These are phyloP conservation scores for Fusarium zealandicum DNA, from an alignment of 2,329 filamentous ascomycete genomes.

Conservation along the genomic window DNA sequence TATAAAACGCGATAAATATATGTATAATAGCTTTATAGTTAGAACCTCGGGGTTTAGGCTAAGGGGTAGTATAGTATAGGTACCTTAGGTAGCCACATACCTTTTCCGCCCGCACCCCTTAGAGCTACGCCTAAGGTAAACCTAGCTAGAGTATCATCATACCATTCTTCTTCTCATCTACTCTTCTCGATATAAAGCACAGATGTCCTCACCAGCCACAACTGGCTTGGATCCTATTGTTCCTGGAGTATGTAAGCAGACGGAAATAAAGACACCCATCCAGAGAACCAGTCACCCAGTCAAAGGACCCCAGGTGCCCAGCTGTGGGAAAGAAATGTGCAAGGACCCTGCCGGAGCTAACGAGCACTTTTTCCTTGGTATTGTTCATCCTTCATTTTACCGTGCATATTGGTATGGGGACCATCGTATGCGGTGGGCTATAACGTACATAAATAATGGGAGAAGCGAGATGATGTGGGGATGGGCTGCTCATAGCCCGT, in stretches of 20 bases:
- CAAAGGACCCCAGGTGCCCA: neutral
- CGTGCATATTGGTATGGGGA: slow-evolving; percentile 33
- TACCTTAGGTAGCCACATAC: too few species aligned
- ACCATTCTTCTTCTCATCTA: too few species aligned
- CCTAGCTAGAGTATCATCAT: too few species aligned
- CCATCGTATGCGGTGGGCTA: slow-evolving; percentile 31
- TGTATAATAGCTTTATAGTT: too few species aligned
- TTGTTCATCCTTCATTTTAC: slow-evolving; percentile 36
- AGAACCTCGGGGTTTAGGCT: too few species aligned
- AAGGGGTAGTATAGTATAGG: too few species aligned
- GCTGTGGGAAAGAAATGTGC: slow-evolving; percentile 11
- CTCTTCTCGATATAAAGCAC: too few species aligned
- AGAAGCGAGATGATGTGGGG: slow-evolving; percentile 37
- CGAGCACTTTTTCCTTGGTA: slow-evolving; percentile 5
- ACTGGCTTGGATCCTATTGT: slow-evolving; percentile 4
- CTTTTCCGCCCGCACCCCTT: too few species aligned
- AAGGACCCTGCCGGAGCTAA: slow-evolving; percentile 15
- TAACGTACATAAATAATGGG: slow-evolving; percentile 23
- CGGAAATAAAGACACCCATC: slow-evolving; percentile 13
- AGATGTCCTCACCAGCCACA: slow-evolving; percentile 29
- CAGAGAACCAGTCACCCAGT: neutral
- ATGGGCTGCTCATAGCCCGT: slow-evolving; percentile 19
- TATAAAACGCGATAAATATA: too few species aligned
- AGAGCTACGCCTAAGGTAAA: too few species aligned
- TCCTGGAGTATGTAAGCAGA: neutral